Percentiles rank a stretch among this genome's conserved stretches.
These are phyloP conservation scores for Hemisphaericaspora lyxosophila DNA, from an alignment of 1,139 yeast genomes.

Conservation along the genomic window DNA sequence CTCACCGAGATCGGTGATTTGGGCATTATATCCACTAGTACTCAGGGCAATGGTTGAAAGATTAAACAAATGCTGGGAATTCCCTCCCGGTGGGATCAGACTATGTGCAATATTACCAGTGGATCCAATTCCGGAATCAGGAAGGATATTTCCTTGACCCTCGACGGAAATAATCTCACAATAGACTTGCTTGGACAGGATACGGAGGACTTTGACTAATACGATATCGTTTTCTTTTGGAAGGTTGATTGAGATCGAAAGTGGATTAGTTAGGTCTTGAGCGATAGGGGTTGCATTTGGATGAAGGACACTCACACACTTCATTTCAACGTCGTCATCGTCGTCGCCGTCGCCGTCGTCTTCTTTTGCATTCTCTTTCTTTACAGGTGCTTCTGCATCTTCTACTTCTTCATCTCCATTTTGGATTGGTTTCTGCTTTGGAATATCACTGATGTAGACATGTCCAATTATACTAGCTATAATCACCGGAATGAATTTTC, in stretches of 20 bases:
- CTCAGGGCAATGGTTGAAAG: constrained; percentile 49
- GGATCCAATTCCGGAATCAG: constrained; percentile 68
- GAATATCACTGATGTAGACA: constrained; percentile 29
- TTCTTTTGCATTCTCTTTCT: neutral
- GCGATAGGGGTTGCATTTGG: constrained; percentile 15
- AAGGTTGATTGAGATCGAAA: constrained; percentile 45
- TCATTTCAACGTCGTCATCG: constrained; percentile 15
- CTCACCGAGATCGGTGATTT: constrained; percentile 76
- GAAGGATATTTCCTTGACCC: constrained; percentile 54
- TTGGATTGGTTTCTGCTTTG: constrained; percentile 17
- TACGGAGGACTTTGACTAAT: constrained; percentile 68
- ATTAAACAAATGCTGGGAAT: constrained; percentile 45
- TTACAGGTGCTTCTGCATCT: constrained; percentile 18
- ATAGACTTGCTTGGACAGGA: constrained; percentile 68
- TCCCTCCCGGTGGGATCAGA: constrained; percentile 51
- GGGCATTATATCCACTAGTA: constrained; percentile 30
- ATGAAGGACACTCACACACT: constrained; percentile 31
- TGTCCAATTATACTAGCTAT: constrained; percentile 69
- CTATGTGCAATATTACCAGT: constrained; percentile 51
- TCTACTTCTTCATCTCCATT: too few relatives aligned
- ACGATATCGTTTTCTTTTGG: constrained; percentile 89
- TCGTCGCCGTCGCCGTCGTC: constrained; percentile 4
- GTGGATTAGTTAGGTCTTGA: neutral
- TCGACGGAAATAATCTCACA: constrained; percentile 85
- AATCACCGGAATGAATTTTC: constrained; percentile 47